Conservation (phyloP, 176 grass and related monocot species). For the Carex cristatella region DNA sequence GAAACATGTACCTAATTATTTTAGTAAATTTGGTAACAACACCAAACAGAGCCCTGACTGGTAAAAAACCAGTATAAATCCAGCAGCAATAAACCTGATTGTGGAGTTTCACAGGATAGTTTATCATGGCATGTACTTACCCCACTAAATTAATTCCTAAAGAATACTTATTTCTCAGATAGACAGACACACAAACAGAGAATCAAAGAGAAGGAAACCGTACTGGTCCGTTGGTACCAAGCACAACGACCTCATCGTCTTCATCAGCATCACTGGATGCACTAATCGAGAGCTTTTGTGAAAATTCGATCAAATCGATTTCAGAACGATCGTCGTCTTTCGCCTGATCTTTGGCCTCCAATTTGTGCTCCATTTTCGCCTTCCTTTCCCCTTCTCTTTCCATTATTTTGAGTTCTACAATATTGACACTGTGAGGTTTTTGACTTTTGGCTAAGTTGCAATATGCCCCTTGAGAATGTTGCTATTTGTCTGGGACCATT, state of each 20-base stretch:
- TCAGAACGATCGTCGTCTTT: not conserved
- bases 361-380: not conserved
- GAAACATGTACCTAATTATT: not conserved
- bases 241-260: constrained; percentile 9
- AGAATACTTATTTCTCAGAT: not conserved
- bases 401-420: not conserved
- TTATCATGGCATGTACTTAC: not conserved
- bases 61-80: not conserved
- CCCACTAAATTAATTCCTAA: not conserved
- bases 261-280: not conserved
- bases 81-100: not conserved
- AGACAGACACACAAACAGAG: not conserved
- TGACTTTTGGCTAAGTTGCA: not conserved
- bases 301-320: constrained; percentile 14
- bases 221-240: constrained; percentile 17
- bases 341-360: not conserved
- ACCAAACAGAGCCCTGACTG: not conserved
- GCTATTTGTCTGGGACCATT: not conserved
- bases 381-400: constrained; percentile 20
- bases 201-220: not conserved
- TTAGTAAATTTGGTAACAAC: not conserved
- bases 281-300: constrained; percentile 15
- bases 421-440: not conserved
- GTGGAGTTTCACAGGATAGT: not conserved
- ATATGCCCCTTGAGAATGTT: not conserved